Conservation (phyloP, 2,329 filamentous ascomycete genomes). For the Elsinoe australis region DNA sequence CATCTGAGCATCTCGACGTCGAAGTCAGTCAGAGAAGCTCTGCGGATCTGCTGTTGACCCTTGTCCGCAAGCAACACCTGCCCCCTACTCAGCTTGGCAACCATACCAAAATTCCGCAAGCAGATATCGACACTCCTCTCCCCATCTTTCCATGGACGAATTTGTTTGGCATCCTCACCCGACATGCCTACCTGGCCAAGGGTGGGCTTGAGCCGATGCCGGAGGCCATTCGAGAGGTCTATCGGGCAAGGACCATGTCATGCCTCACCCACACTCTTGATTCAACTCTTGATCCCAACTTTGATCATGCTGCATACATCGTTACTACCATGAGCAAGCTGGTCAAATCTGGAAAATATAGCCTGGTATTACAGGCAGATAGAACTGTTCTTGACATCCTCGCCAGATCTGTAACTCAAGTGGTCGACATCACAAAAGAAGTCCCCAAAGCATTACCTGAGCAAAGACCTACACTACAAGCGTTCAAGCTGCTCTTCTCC, state of each 20-base stretch:
- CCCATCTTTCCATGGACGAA: constrained; percentile 22
- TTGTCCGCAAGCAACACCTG: constrained; percentile 36
- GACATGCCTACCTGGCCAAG: constrained; percentile 33
- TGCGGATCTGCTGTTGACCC: constrained; percentile 46
- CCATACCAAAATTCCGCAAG: no score
- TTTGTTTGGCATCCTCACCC: constrained; percentile 22
- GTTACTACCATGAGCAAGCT: constrained; percentile 1
- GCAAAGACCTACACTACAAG: constrained; percentile 43
- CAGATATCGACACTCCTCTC: not conserved
- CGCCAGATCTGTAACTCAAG: not conserved
- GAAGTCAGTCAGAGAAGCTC: constrained; percentile 42
- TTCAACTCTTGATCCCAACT: constrained; percentile 3
- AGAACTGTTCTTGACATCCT: not conserved
- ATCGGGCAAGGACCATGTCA: constrained; percentile 49
- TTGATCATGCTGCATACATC: constrained; percentile 6
- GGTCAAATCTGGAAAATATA: not conserved
- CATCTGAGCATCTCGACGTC: constrained; percentile 39
- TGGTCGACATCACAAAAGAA: constrained; percentile 22
- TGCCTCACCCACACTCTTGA: constrained; percentile 40
- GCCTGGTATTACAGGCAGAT: constrained; percentile 2
- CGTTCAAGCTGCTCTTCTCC: constrained; percentile 72
- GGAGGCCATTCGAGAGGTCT: constrained; percentile 42
- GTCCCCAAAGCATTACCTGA: constrained; percentile 26
- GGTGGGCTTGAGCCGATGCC: constrained; percentile 32
- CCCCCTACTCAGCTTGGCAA: no score